Evolutionary conservation across 108 stramenopile genomes (phyloP), one percentile per base, ranked within the genome.

Genomic region (Cyclotella baltica): DNA sequence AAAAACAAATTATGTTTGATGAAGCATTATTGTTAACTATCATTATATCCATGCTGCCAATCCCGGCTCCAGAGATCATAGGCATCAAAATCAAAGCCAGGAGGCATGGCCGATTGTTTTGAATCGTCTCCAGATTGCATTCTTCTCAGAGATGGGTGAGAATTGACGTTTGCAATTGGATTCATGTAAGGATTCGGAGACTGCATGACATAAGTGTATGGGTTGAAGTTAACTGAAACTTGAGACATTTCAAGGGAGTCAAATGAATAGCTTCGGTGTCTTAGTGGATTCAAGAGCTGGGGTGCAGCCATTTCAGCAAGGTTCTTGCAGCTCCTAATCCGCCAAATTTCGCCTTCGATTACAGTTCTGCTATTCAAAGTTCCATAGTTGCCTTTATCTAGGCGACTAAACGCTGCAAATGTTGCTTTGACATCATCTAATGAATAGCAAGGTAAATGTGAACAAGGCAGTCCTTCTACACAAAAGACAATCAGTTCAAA

Each of bases 321-420:
- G 56, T 78, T 78, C 23, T 66, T 78, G 40, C 52, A 66, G 30
- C 64, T 72, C 47, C 66, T 31, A 31, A 47, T 62, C 38, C 76
- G 46, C 46, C 82, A 66, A 53, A 83, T 56, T 48, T 83, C 82
- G 28, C 82, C 82, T 77, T 83, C 82, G 28, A 83, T 83, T 20
- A 83, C 63, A 23, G 82, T 83, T 69, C 82, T 65, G 76, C 76
- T 77, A 46, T 83, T 83, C 43, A 83, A 71, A 29, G 55, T 83
- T 22, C 92, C 91, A 31, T 93, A 89, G 62, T 91, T 85, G 36
- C 92, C 83, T 31, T 88, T 78, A 78, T 96, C 95, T 2, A 96
- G 81, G 23, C 90, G 85, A 33, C 77, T 77, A 74, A 96, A 96
- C 8, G 95, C 95, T 19, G 89, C 90, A 81, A 93, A 93, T 13